Base-by-base conservation (phyloP, 306 rosid species). In the Carpinus fangiana region DNA sequence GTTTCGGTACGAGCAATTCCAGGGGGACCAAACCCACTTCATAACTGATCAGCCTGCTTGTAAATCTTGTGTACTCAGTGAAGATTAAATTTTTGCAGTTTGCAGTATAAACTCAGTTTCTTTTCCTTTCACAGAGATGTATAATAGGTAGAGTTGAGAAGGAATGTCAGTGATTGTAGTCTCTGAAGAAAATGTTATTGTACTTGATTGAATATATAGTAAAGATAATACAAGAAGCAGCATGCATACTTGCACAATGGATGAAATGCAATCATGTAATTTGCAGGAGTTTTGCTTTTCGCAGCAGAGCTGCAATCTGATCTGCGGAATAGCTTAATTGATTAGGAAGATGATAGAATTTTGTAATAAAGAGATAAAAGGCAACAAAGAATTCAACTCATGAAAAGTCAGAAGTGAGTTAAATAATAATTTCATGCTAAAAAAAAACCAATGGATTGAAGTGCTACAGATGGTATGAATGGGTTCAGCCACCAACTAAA, bases 11-110 rank as follows among this genome's bases (percentile, higher is more conserved):
- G 94, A 78, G 83, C 48, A 57, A 91, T 89, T 82, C 97, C 97
- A 1, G 87, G 86, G 43, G 97, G 97, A 70, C 97, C 97, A 73
- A 90, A 93, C 88, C 94, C 94, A 21, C 97, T 93, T 80, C 97
- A 93, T 85, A 90, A 93, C 78, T 90, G 90, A 93, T 82, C 80
- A 76, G 79, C 78, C 70, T 26, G 77, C 80, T 75, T 55, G 82
- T 73, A 61, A 78, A 34, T 81, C 78, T 73, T 79, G n/a, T 70
- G 80, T 76, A 55, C 73, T 86, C 55, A 76, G 79, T 78, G 72
- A 80, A 71, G 76, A 80, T 73, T 12, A 76, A 75, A 79, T 31
- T 88, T 84, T 87, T 87, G 84, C 80, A 81, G 89, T 79, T 64
- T 79, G 17, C 48, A 21, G 81, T 64, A 77, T 72, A 83, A 38